phyloP scores from a whole-genome alignment of 176 grass and related monocot genomes.

The Lolium perenne region DNA sequence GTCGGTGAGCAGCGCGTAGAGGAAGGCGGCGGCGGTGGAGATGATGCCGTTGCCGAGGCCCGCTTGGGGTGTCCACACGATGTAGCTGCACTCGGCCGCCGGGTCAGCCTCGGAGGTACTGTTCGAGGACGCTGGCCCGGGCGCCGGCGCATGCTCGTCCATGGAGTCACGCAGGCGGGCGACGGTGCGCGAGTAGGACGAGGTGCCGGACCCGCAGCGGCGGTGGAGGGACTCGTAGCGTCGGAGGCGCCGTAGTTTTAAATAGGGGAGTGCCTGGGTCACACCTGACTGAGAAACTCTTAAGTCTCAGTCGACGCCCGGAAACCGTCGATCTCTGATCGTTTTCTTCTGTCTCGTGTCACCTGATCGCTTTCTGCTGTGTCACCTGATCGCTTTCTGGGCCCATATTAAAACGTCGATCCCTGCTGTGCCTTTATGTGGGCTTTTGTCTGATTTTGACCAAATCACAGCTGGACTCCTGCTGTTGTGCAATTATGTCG shows the following conservation, averaged over 20 bases:
- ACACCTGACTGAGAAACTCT: too few relatives aligned
- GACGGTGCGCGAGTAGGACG: constrained; percentile 45
- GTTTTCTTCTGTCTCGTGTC: too few relatives aligned
- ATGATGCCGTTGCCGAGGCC: constrained; percentile 74
- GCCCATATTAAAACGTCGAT: too few relatives aligned
- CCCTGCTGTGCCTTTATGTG: too few relatives aligned
- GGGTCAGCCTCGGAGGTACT: neutral
- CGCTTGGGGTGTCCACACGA: constrained; percentile 50
- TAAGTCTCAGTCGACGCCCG: too few relatives aligned
- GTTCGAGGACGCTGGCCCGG: neutral
- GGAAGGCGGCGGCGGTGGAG: constrained; percentile 50
- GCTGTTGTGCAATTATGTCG: too few relatives aligned
- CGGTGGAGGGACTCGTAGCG: constrained; percentile 66
- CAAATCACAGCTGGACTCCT: too few relatives aligned
- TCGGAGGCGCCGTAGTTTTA: constrained; percentile 47
- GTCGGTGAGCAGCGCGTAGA: constrained; percentile 71
- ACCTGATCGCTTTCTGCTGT: too few relatives aligned
- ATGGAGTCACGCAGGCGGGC: constrained; percentile 30
- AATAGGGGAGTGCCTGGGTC: too few relatives aligned
- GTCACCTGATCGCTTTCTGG: too few relatives aligned
- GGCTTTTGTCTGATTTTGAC: too few relatives aligned
- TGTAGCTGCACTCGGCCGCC: constrained; percentile 49
- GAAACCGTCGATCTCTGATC: too few relatives aligned
- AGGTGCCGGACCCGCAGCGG: constrained; percentile 53
- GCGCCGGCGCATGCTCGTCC: neutral